Percentiles rank a stretch among this genome's conserved stretches.
Conservation (phyloP, 1,284 basidiomycete genomes). For the Gomphus bonarii region DNA sequence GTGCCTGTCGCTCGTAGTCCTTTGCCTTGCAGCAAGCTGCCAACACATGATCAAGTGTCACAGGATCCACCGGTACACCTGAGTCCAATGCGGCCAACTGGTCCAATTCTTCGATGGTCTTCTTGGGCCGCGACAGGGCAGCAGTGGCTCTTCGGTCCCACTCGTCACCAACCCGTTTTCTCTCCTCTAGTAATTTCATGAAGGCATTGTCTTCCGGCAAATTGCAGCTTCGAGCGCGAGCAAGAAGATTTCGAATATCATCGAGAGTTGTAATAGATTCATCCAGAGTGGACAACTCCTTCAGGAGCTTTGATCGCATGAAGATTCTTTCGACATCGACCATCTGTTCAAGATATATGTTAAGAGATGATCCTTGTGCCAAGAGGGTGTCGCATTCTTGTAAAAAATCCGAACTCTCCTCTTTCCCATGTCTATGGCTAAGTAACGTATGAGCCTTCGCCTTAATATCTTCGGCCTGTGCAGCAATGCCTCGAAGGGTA, state of each 20-base stretch:
- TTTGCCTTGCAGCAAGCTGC: constrained; percentile 52
- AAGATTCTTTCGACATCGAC: constrained; percentile 69
- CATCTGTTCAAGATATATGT: constrained; percentile 70
- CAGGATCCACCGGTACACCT: constrained; percentile 52
- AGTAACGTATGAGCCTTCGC: constrained; percentile 44
- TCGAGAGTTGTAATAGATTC: constrained; percentile 47
- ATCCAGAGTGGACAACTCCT: constrained; percentile 52
- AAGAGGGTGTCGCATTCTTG: constrained; percentile 63
- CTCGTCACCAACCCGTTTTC: constrained; percentile 48
- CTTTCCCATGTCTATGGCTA: constrained; percentile 35
- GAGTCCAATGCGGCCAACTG: constrained; percentile 50
- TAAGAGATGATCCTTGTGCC: constrained; percentile 58
- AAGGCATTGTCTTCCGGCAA: constrained; percentile 52
- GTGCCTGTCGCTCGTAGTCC: constrained; percentile 69
- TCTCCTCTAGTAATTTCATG: constrained; percentile 45
- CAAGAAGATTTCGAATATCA: constrained; percentile 56
- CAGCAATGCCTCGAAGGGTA: constrained; percentile 43
- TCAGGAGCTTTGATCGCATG: constrained; percentile 56
- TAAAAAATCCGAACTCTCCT: constrained; percentile 33
- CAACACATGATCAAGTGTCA: constrained; percentile 47
- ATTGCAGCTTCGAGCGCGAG: constrained; percentile 57
- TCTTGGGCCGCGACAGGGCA: constrained; percentile 51
- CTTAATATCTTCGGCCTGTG: constrained; percentile 58
- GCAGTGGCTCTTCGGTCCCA: constrained; percentile 62
- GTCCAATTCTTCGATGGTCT: constrained; percentile 64